Percentiles rank a stretch among this genome's conserved stretches.
phyloP scores from a whole-genome alignment of 352 stramenopile species.

The Pythium rhizo-oryzae region DNA sequence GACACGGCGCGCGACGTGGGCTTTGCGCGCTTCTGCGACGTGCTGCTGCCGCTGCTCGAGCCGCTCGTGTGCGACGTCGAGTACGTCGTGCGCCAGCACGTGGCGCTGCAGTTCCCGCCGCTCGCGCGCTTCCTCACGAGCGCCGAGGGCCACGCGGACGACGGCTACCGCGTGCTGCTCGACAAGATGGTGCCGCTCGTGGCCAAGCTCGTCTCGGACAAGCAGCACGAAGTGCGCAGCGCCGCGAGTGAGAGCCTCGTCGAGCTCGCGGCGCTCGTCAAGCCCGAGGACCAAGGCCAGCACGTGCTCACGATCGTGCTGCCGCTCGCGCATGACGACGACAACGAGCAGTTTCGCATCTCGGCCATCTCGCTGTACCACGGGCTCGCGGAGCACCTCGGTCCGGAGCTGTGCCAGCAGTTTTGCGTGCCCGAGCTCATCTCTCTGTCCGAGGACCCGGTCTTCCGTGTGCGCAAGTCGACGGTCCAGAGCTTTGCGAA shows the following conservation, averaged over 20 bases:
- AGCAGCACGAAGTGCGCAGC: constrained; percentile 87
- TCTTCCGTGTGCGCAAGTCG: constrained; percentile 93
- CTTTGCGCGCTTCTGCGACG: constrained; percentile 79
- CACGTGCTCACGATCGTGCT: constrained; percentile 94
- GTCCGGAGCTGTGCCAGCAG: constrained; percentile 90
- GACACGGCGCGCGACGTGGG: constrained; percentile 33
- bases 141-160: constrained; percentile 19
- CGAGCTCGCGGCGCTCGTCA: constrained; percentile 84
- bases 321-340: constrained; percentile 89
- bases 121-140: constrained; percentile 71
- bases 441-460: constrained; percentile 88
- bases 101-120: constrained; percentile 90
- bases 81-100: constrained; percentile 95
- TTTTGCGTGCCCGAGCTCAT: constrained; percentile 95
- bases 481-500: constrained; percentile 92
- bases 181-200: constrained; percentile 81
- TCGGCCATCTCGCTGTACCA: constrained; percentile 93
- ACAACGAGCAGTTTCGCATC: constrained; percentile 93
- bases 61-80: constrained; percentile 89
- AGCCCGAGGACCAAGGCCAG: constrained; percentile 86
- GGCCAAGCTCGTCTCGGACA: constrained; percentile 79
- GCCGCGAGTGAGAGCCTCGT: constrained; percentile 88
- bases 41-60: constrained; percentile 91
- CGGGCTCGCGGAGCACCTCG: constrained; percentile 88
- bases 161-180: constrained; percentile 75